Evolutionary conservation across 306 rosid genomes (phyloP).

Genomic region (Corylus heterophylla): DNA sequence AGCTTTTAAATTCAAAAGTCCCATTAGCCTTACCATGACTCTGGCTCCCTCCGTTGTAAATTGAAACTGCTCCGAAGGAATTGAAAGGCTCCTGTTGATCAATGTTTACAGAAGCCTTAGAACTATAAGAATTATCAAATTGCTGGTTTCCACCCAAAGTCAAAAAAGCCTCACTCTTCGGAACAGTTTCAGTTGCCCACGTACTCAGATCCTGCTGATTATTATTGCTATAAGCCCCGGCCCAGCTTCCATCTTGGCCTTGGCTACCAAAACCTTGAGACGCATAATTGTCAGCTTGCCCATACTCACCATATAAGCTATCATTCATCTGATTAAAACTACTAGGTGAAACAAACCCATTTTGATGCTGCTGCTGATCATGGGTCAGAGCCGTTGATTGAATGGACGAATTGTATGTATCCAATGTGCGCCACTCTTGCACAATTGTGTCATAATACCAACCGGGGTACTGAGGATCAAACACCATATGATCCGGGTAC

Average conservation of each 20-base stretch:
- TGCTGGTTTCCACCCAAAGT: conserved; percentile 49
- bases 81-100: conserved; percentile 51
- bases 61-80: conserved; percentile 54
- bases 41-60: conserved; percentile 48
- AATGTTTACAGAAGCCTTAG: conserved; percentile 36
- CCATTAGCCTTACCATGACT: conserved; percentile 51
- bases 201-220: conserved; percentile 47
- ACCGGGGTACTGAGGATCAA: conserved; percentile 81
- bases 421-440: conserved; percentile 72
- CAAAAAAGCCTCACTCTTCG: conserved; percentile 30
- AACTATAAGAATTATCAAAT: conserved; percentile 44
- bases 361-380: conserved; percentile 44
- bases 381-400: conserved; percentile 42
- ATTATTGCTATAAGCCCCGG: conserved; percentile 34
- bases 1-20: conserved; percentile 43
- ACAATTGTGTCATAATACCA: conserved; percentile 77
- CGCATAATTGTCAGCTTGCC: conserved; percentile 42
- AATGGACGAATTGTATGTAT: conserved; percentile 49
- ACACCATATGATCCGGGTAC: conserved; percentile 74
- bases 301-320: conserved; percentile 39
- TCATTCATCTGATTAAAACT: conserved; percentile 26
- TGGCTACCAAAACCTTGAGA: conserved; percentile 42
- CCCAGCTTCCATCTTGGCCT: conserved; percentile 54
- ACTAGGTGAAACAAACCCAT: conserved; percentile 43
- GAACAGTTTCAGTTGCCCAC: conserved; percentile 37